phyloP scores from a whole-genome alignment of 2,329 filamentous ascomycete genomes.

The Blastomyces silverae region DNA sequence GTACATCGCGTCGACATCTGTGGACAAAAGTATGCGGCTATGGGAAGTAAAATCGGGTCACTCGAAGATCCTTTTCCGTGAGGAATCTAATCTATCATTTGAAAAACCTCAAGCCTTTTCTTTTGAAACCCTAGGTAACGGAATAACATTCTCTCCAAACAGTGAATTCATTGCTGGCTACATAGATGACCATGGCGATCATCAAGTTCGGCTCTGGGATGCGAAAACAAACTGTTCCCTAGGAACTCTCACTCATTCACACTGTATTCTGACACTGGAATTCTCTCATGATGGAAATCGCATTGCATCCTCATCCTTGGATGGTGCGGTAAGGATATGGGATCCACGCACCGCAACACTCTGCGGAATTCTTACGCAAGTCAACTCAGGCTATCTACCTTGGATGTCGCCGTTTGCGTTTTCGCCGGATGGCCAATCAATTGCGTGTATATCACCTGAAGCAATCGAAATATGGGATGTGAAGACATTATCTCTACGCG shows the following conservation, averaged over 20 bases:
- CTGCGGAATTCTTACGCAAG: conserved; percentile 7
- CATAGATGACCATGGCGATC: conserved; percentile 5
- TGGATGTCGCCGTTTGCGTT: conserved; percentile 5
- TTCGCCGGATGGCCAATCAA: not conserved
- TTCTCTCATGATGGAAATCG: conserved; percentile 10
- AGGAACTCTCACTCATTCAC: not conserved
- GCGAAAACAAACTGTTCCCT: not conserved
- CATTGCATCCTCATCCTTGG: conserved; percentile 10
- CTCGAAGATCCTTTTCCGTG: not conserved
- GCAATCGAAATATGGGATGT: conserved; percentile 1
- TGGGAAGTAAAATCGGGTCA: not conserved
- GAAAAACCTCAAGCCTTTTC: not conserved
- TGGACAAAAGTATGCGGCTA: not conserved
- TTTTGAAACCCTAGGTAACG: too few relatives aligned
- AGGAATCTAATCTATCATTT: not conserved
- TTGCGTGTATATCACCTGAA: not conserved
- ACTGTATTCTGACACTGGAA: not conserved
- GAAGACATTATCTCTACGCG: not conserved
- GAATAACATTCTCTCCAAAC: conserved; percentile 19
- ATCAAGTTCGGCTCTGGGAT: conserved; percentile 17
- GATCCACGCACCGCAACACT: conserved; percentile 8
- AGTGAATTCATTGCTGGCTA: conserved; percentile 18
- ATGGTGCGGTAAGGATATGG: conserved; percentile 14
- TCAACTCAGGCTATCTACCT: not conserved
- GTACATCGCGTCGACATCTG: not conserved